Base-by-base conservation (phyloP, 371 early-diverging fungal genomes). In the Mucor lusitanicus region DNA sequence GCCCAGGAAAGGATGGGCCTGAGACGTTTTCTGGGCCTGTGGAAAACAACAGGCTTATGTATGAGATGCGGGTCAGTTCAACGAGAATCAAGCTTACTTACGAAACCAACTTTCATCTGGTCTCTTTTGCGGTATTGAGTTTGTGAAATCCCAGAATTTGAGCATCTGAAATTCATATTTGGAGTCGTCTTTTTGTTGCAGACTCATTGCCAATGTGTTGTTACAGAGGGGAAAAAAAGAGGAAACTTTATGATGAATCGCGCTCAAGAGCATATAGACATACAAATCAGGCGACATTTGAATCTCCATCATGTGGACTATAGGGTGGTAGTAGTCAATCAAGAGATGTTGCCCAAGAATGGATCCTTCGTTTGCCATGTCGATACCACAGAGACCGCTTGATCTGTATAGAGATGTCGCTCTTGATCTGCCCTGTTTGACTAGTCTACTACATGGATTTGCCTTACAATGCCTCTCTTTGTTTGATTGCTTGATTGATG, bases 91-190 rank as follows among this genome's bases (percentile, higher is more conserved):
- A 8, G 8, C 12, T 12, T 1, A 63, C 67, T 48, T 71, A 71
- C 71, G 32, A 53, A 71, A 71, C 71, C 71, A 71, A 1, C 42
- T 25, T 33, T 71, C 71, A 53, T 48, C 39, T 19, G 67, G 67
- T 59, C 62, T 33, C 9, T 63, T n/a, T 46, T 61, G 35, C 11
- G 15, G n/a, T 12, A 44, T 25, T 7, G 21, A 15, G 9, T 37
- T 54, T 8, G 67, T 40, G 17, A 71, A 53, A 59, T 71, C 67
- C 71, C 71, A 71, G 37, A 59, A 67, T 37, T 71, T 40, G 40
- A 67, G 71, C 15, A 63, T 59, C 25, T 63, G 55, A 54, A 71
- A 71, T 3, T 67, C 67, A 63, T 67, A 71, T 46, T 55, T 58
- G 5, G 61, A 54, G 33, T 59, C 30, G 17, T 61, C 33, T 40